Conservation (phyloP, 31 red algal genomes). For the Asparagopsis taxiformis region DNA sequence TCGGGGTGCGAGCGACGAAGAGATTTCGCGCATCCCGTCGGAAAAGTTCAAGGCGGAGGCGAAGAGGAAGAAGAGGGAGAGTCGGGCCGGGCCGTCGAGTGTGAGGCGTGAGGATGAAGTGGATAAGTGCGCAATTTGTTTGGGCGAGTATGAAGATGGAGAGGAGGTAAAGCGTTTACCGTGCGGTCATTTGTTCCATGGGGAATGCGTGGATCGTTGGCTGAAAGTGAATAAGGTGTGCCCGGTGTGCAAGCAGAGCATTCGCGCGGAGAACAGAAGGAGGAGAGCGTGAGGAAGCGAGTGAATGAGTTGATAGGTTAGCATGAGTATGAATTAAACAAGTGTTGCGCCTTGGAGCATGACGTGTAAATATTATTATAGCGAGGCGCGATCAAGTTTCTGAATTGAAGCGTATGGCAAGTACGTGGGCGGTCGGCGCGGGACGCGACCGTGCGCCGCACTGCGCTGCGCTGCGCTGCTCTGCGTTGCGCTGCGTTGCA, state of each 20-base stretch:
- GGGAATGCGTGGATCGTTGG: conserved; percentile 72
- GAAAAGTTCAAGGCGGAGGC: conserved; percentile 2
- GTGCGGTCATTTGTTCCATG: conserved; percentile 67
- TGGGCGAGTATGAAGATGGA: conserved; percentile 67
- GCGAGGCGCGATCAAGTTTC: too few relatives aligned
- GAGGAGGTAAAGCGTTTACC: conserved; percentile 38
- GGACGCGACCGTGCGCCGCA: too few relatives aligned
- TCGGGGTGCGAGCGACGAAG: conserved; percentile 25
- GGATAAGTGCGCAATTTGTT: conserved; percentile 68
- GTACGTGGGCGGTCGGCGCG: too few relatives aligned
- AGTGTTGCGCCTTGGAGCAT: too few relatives aligned
- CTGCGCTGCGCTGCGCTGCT: too few relatives aligned
- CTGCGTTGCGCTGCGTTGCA: too few relatives aligned
- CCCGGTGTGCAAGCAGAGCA: conserved; percentile 71
- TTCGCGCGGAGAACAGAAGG: conserved; percentile 18
- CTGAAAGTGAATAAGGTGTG: conserved; percentile 50
- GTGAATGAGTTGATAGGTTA: not conserved
- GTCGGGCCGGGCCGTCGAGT: not conserved
- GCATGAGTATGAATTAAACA: not conserved
- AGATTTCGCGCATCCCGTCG: conserved; percentile 26
- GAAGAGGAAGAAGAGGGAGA: not conserved
- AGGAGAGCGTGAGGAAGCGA: not conserved
- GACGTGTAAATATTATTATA: too few relatives aligned
- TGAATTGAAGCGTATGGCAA: too few relatives aligned
- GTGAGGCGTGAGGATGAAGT: conserved; percentile 12